phyloP scores from a whole-genome alignment of 805 yeast species.

The Starmerella riodocensis region DNA sequence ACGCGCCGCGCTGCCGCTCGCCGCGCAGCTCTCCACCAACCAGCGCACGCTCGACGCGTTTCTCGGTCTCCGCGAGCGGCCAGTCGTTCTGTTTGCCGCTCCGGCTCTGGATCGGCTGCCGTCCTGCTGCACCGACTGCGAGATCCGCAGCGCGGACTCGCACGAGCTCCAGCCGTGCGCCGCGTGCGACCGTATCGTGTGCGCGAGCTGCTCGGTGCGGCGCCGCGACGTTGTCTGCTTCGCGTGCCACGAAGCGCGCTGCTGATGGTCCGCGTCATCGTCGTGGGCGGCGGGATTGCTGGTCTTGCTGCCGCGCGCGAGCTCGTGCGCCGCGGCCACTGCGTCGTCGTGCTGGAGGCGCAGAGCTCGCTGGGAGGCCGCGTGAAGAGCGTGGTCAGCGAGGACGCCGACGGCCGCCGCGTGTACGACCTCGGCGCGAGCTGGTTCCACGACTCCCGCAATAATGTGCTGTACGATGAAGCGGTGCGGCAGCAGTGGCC shows the following conservation, averaged over 20 bases:
- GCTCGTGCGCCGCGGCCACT: conserved; percentile 33
- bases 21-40: background rate
- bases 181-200: conserved; percentile 11
- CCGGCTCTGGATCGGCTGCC: background rate
- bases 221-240: conserved; percentile 12
- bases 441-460: conserved; percentile 75
- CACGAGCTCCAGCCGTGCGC: conserved; percentile 13
- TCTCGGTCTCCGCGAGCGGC: conserved; percentile 9
- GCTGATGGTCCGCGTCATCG: conserved; percentile 21
- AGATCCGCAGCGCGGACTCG: conserved; percentile 7
- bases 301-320: conserved; percentile 60
- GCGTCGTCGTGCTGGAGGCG: conserved; percentile 49
- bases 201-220: conserved; percentile 19
- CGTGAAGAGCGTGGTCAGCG: conserved; percentile 32
- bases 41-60: conserved; percentile 14
- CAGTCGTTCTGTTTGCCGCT: background rate
- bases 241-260: conserved; percentile 7
- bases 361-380: conserved; percentile 58
- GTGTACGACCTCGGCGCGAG: conserved; percentile 68
- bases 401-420: conserved; percentile 17
- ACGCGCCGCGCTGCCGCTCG: background rate
- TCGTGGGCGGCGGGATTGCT: conserved; percentile 68
- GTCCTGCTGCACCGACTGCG: conserved; percentile 8
- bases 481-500: background rate
- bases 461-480: conserved; percentile 38